A percentile compares a stretch with the other conserved stretches of the same genome.
Conservation (phyloP, 768 basidiomycete genomes). For the Rossbeevera mucosa region DNA sequence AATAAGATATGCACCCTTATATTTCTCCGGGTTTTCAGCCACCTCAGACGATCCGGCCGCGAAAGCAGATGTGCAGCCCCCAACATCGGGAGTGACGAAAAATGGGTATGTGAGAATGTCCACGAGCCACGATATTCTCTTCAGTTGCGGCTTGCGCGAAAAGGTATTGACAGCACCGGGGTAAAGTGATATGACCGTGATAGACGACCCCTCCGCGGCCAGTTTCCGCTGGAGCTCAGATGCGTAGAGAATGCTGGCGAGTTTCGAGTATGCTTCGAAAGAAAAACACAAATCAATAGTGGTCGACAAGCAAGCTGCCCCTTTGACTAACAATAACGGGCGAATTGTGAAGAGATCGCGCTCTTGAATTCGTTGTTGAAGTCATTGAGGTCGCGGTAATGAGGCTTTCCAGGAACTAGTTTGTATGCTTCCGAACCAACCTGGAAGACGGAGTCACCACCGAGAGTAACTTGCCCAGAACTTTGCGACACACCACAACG, state of each 20-base stretch:
- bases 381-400: slow-evolving; percentile 18
- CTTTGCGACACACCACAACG: slow-evolving; percentile 42
- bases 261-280: slow-evolving; percentile 43
- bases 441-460: slow-evolving; percentile 14
- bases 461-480: neutral
- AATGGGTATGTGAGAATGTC: neutral
- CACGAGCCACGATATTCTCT: slow-evolving; percentile 18
- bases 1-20: slow-evolving; percentile 32
- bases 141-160: slow-evolving; percentile 18
- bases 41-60: slow-evolving; percentile 31
- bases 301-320: rapidly evolving
- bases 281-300: neutral
- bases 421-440: slow-evolving; percentile 31
- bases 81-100: slow-evolving; percentile 16
- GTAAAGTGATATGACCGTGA: slow-evolving; percentile 19
- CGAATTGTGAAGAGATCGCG: slow-evolving; percentile 4
- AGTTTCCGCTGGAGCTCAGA: slow-evolving; percentile 47
- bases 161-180: slow-evolving; percentile 34
- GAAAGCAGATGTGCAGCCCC: slow-evolving; percentile 25
- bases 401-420: slow-evolving; percentile 11
- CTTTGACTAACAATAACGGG: neutral
- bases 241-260: slow-evolving; percentile 47
- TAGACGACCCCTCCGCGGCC: slow-evolving; percentile 2
- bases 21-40: slow-evolving; percentile 17
- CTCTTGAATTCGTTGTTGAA: slow-evolving; percentile 32